phyloP scores from a whole-genome alignment of 2,329 filamentous ascomycete species.

The Acarospora socialis region DNA sequence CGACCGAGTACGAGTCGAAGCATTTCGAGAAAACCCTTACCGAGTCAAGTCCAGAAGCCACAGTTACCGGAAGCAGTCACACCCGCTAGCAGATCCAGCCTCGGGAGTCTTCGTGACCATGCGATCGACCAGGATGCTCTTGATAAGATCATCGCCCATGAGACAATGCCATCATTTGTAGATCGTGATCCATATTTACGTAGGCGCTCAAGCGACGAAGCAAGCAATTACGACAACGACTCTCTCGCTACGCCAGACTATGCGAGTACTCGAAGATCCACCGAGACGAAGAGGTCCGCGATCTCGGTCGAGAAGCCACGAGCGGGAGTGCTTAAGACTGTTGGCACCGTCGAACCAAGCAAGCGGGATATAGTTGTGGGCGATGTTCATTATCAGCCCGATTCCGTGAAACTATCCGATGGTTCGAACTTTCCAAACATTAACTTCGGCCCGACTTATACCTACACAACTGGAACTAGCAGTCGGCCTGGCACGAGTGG shows the following conservation, averaged over 20 bases:
- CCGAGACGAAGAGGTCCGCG: slow-evolving; percentile 27
- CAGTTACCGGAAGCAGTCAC: slow-evolving; percentile 13
- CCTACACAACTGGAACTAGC: slow-evolving; percentile 42
- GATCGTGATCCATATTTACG: slow-evolving; percentile 1
- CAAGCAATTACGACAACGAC: slow-evolving; percentile 46
- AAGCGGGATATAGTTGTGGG: slow-evolving; percentile 32
- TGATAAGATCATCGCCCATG: slow-evolving; percentile 27
- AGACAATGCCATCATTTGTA: slow-evolving; percentile 7
- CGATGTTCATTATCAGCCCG: slow-evolving; percentile 30
- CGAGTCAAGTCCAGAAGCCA: slow-evolving; percentile 6
- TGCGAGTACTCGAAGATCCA: slow-evolving; percentile 52
- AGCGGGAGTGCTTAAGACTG: slow-evolving; percentile 65
- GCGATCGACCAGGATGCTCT: slow-evolving; percentile 36
- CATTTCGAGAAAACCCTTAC: slow-evolving; percentile 15
- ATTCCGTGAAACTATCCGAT: slow-evolving; percentile 20
- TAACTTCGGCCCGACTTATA: slow-evolving; percentile 75
- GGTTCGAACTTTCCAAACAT: slow-evolving; percentile 48
- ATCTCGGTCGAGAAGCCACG: slow-evolving; percentile 45
- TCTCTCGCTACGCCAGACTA: slow-evolving; percentile 61
- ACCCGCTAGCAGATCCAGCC: slow-evolving; percentile 22
- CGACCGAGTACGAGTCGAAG: slow-evolving; percentile 23
- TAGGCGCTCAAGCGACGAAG: no score
- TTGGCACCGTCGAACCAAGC: slow-evolving; percentile 42
- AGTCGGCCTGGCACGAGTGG: slow-evolving; percentile 43
- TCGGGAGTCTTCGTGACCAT: slow-evolving; percentile 27